A percentile compares a stretch with the other conserved stretches of the same genome.
These are phyloP conservation scores for Brassica balearica DNA, from an alignment of 441 rosid genomes.

Conservation along the genomic window DNA sequence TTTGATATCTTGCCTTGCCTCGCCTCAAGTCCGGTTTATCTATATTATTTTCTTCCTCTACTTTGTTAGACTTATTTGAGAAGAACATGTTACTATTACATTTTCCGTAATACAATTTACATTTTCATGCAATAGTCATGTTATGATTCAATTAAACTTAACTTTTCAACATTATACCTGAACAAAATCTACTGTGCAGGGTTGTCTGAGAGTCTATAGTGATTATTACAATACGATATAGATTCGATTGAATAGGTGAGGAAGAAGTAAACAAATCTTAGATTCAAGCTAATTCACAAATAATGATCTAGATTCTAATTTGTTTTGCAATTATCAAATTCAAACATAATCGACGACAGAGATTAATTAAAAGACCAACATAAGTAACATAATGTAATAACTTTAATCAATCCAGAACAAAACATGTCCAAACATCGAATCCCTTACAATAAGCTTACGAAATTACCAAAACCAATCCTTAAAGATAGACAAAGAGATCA, in stretches of 20 bases:
- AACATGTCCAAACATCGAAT: slow-evolving; percentile 23
- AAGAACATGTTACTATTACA: neutral
- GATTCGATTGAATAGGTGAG: neutral
- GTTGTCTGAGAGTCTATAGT: neutral
- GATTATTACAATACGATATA: neutral
- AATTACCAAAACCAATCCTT: slow-evolving; percentile 7
- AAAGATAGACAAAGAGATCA: slow-evolving; percentile 12
- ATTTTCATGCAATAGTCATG: neutral
- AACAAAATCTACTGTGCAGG: too few relatives aligned
- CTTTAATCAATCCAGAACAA: neutral
- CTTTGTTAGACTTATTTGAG: neutral
- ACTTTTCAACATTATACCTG: neutral
- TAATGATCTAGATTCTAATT: neutral
- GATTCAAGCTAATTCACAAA: neutral
- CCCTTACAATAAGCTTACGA: slow-evolving; percentile 20
- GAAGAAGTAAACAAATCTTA: neutral
- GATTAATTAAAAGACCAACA: neutral
- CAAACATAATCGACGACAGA: neutral
- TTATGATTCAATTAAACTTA: too few relatives aligned
- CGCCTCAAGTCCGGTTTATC: neutral
- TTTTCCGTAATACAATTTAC: neutral
- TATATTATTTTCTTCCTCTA: neutral
- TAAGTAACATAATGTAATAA: neutral
- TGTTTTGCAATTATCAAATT: neutral
- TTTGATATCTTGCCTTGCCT: slow-evolving; percentile 13